phyloP scores from a whole-genome alignment of 2,329 filamentous ascomycete species.

The Fusarium torulosum region DNA sequence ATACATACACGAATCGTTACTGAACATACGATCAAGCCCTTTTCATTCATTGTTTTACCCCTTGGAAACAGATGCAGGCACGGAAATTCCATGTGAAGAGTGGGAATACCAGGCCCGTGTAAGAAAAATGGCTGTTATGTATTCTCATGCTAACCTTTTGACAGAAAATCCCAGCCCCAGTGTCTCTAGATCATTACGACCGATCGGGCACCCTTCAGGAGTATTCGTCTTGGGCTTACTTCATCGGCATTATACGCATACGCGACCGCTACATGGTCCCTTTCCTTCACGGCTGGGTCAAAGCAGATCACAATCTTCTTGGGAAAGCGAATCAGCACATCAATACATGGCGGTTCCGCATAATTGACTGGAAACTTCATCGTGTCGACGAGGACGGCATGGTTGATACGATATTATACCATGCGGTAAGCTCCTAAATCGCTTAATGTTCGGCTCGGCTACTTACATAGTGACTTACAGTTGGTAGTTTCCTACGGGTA shows the following conservation, averaged over 20 bases:
- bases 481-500: constrained; percentile 43
- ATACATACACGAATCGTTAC: constrained; percentile 40
- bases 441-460: background rate
- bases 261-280: constrained; percentile 29
- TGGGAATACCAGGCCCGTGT: constrained; percentile 42
- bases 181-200: constrained; percentile 33
- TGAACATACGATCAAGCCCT: constrained; percentile 28
- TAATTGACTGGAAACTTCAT: constrained; percentile 32
- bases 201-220: background rate
- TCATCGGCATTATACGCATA: constrained; percentile 42
- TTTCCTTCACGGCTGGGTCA: constrained; percentile 25
- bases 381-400: constrained; percentile 33
- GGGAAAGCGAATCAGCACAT: constrained; percentile 35
- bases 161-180: constrained; percentile 34
- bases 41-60: constrained; percentile 24
- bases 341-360: constrained; percentile 35
- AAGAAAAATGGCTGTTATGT: background rate
- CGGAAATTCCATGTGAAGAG: constrained; percentile 46
- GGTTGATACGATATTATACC: constrained; percentile 43
- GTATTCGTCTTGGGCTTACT: constrained; percentile 45
- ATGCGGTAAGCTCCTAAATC: constrained; percentile 36
- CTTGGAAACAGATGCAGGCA: constrained; percentile 4
- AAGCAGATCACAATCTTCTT: constrained; percentile 10
- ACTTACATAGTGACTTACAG: constrained; percentile 31
- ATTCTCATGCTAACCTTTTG: constrained; percentile 8